These are phyloP conservation scores for Hsuehochloa calcarea DNA, from an alignment of 176 grass and related monocot species.

Conservation along the genomic window DNA sequence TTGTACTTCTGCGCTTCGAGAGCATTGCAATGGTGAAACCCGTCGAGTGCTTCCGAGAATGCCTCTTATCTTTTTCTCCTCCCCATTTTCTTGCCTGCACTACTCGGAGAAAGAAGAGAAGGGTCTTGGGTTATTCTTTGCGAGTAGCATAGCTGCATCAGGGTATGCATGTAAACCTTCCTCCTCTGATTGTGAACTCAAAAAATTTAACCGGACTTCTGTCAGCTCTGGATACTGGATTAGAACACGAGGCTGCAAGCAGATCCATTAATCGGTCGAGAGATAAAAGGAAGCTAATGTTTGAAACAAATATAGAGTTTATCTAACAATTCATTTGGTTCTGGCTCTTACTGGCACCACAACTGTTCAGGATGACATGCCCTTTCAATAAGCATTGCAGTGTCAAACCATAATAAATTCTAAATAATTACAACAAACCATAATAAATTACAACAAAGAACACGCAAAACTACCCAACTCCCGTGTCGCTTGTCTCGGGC, in stretches of 20 bases:
- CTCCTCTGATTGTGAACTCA: constrained; percentile 41
- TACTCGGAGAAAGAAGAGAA: constrained; percentile 56
- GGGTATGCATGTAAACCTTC: constrained; percentile 46
- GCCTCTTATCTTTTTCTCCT: constrained; percentile 45
- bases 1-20: constrained; percentile 20
- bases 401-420: not conserved
- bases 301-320: not conserved
- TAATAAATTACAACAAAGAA: too few species aligned
- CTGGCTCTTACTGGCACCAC: not conserved
- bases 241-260: constrained; percentile 60
- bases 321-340: not conserved
- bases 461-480: too few species aligned
- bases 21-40: constrained; percentile 51
- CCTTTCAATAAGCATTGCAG: not conserved
- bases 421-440: too few species aligned
- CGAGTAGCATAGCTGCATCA: constrained; percentile 62
- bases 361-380: not conserved
- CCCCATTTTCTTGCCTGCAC: constrained; percentile 35
- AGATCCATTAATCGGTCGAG: constrained; percentile 9
- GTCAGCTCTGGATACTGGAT: constrained; percentile 71
- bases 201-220: constrained; percentile 42
- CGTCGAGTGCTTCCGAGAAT: constrained; percentile 26
- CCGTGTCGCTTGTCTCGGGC: too few species aligned
- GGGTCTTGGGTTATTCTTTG: constrained; percentile 24
- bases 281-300: not conserved